Percentiles rank a stretch among this genome's conserved stretches.
phyloP scores from a whole-genome alignment of 805 yeast species.

The Yamadazyma ubonensis region DNA sequence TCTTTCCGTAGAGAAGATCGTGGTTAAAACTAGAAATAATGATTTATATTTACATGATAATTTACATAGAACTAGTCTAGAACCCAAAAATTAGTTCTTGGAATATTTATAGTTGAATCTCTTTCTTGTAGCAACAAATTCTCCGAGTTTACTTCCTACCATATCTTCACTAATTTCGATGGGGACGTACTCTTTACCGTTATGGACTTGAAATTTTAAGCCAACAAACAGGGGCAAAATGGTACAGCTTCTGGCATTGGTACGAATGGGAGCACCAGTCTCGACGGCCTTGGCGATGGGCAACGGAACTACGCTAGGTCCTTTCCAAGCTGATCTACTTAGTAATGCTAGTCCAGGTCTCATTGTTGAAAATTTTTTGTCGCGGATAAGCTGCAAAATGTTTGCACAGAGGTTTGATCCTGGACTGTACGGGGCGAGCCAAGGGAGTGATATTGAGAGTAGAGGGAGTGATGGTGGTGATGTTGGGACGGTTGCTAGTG shows the following conservation, averaged over 20 bases:
- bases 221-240: slow-evolving; percentile 96
- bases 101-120: slow-evolving; percentile 79
- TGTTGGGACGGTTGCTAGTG: too few relatives aligned
- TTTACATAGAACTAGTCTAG: too few relatives aligned
- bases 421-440: slow-evolving; percentile 1
- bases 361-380: slow-evolving; percentile 23
- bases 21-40: too few relatives aligned
- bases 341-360: slow-evolving; percentile 32
- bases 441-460: slow-evolving; percentile 9
- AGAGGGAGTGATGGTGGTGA: too few relatives aligned
- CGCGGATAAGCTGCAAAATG: slow-evolving; percentile 8
- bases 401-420: slow-evolving; percentile 18
- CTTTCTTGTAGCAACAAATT: slow-evolving; percentile 92
- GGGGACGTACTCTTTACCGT: slow-evolving; percentile 91
- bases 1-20: slow-evolving; percentile 32
- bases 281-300: slow-evolving; percentile 86
- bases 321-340: slow-evolving; percentile 48
- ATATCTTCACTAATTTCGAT: slow-evolving; percentile 86
- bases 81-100: slow-evolving; percentile 54
- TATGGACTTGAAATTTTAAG: slow-evolving; percentile 88
- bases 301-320: slow-evolving; percentile 91
- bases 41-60: slow-evolving; percentile 11
- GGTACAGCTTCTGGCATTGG: slow-evolving; percentile 95
- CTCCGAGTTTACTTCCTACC: slow-evolving; percentile 96
- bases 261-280: slow-evolving; percentile 82